phyloP scores from a whole-genome alignment of 768 basidiomycete species.

The Xerocomellus dryophilus region DNA sequence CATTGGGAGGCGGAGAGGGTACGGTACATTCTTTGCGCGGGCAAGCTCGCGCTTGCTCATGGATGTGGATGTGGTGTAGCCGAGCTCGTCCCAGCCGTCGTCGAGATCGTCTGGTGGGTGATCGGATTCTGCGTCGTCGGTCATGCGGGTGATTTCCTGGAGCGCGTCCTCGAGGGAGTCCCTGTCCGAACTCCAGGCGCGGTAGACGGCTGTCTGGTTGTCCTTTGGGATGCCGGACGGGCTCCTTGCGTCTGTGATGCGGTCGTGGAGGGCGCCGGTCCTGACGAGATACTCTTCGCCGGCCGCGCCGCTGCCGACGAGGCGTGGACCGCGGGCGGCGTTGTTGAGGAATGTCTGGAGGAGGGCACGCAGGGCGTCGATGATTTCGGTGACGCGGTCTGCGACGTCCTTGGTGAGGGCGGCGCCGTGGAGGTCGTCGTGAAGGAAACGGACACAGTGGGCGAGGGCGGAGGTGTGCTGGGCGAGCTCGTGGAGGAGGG shows the following conservation, averaged over 20 bases:
- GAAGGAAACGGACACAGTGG: constrained; percentile 49
- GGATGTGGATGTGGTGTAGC: constrained; percentile 41
- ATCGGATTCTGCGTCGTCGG: constrained; percentile 38
- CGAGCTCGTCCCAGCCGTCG: constrained; percentile 69
- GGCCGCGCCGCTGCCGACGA: constrained; percentile 9
- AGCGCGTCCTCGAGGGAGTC: constrained; percentile 60
- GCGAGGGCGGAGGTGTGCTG: constrained; percentile 47
- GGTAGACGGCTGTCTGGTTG: constrained; percentile 57
- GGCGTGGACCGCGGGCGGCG: constrained; percentile 23
- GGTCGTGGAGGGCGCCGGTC: constrained; percentile 59
- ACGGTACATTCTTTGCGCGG: constrained; percentile 55
- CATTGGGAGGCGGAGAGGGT: background rate
- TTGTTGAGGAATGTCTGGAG: constrained; percentile 41
- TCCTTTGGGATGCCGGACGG: constrained; percentile 49
- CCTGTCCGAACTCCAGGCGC: constrained; percentile 48
- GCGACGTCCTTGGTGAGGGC: constrained; percentile 46
- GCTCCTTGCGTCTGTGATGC: constrained; percentile 50
- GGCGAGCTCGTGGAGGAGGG: constrained; percentile 53
- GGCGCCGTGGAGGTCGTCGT: constrained; percentile 39
- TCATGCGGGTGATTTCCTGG: constrained; percentile 55
- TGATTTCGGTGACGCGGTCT: constrained; percentile 38
- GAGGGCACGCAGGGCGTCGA: constrained; percentile 45
- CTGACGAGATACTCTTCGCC: constrained; percentile 52
- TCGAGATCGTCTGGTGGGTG: constrained; percentile 24
- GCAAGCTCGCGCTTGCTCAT: constrained; percentile 51